These are phyloP conservation scores for Pythium dissotocum DNA, from an alignment of 352 stramenopile genomes.

Conservation along the genomic window DNA sequence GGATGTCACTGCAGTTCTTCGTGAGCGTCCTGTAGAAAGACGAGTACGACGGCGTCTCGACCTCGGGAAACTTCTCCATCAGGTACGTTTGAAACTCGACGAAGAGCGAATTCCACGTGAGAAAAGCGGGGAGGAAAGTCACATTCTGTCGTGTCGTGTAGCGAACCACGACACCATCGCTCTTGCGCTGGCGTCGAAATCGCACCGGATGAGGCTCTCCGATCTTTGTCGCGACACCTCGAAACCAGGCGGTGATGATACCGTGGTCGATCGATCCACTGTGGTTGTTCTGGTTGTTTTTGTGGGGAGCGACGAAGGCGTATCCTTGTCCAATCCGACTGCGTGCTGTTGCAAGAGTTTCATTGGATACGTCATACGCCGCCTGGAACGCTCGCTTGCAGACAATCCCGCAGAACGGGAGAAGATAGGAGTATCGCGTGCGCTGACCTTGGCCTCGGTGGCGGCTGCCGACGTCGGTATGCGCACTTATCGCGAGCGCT, in stretches of 20 bases:
- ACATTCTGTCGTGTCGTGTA: conserved; percentile 1
- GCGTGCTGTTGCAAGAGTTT: not conserved
- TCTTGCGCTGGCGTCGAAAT: not conserved
- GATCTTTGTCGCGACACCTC: not conserved
- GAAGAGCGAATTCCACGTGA: conserved; percentile 1
- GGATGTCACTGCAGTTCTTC: conserved; percentile 6
- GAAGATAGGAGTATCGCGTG: not conserved
- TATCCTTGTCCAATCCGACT: not conserved
- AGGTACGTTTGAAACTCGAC: no score
- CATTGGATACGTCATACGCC: conserved; percentile 5
- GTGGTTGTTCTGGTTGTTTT: not conserved
- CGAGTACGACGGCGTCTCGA: not conserved
- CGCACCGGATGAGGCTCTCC: not conserved
- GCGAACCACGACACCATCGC: not conserved
- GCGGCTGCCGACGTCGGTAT: not conserved
- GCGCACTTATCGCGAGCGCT: not conserved
- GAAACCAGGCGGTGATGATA: not conserved
- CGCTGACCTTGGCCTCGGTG: not conserved
- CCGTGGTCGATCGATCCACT: not conserved
- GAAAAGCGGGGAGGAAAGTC: conserved; percentile 3
- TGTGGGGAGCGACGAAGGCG: not conserved
- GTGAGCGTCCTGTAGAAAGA: conserved; percentile 4
- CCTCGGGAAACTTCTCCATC: not conserved
- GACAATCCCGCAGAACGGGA: conserved; percentile 2
- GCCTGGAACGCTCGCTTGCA: conserved; percentile 5